Percentiles rank a stretch among this genome's conserved stretches.
phyloP scores from a whole-genome alignment of 2,329 filamentous ascomycete genomes.

The Hypoxylon sp. region DNA sequence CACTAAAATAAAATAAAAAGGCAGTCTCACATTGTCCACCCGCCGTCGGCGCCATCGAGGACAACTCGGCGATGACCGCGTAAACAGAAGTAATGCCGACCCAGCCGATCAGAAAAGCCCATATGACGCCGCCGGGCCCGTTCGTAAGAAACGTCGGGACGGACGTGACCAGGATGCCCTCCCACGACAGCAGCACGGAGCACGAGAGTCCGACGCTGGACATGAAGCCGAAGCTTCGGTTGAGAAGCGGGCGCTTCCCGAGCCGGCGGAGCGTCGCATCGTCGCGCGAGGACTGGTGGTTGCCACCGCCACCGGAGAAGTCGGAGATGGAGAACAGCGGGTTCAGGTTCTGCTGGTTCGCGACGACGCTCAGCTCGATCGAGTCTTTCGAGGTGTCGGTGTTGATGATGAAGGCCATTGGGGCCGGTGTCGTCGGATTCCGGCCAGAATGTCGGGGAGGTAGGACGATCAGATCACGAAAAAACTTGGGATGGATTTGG shows the following conservation, averaged over 20 bases:
- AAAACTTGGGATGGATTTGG: no score
- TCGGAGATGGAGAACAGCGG: slow-evolving; percentile 6
- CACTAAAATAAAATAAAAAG: neutral
- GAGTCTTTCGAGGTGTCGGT: slow-evolving; percentile 12
- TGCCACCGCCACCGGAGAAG: slow-evolving; percentile 8
- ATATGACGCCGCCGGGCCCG: slow-evolving; percentile 61
- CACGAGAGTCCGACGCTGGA: slow-evolving; percentile 37
- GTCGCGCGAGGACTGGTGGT: slow-evolving; percentile 3
- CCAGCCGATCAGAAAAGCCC: slow-evolving; percentile 59
- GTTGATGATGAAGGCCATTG: slow-evolving; percentile 21
- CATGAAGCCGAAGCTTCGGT: slow-evolving; percentile 37
- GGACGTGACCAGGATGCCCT: slow-evolving; percentile 54
- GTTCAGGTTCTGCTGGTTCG: neutral
- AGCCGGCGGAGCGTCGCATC: slow-evolving; percentile 21
- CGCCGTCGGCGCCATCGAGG: slow-evolving; percentile 37
- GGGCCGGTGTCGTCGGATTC: neutral
- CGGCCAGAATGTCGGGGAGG: no score
- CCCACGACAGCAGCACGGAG: slow-evolving; percentile 52
- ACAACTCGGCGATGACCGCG: slow-evolving; percentile 28
- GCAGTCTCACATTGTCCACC: slow-evolving; percentile 33
- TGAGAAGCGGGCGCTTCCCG: slow-evolving; percentile 32
- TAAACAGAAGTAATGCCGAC: slow-evolving; percentile 56
- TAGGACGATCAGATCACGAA: no score
- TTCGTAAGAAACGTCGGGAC: slow-evolving; percentile 56
- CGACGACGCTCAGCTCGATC: slow-evolving; percentile 21